phyloP scores from a whole-genome alignment of 768 basidiomycete genomes.

The Boletellus emodensis region DNA sequence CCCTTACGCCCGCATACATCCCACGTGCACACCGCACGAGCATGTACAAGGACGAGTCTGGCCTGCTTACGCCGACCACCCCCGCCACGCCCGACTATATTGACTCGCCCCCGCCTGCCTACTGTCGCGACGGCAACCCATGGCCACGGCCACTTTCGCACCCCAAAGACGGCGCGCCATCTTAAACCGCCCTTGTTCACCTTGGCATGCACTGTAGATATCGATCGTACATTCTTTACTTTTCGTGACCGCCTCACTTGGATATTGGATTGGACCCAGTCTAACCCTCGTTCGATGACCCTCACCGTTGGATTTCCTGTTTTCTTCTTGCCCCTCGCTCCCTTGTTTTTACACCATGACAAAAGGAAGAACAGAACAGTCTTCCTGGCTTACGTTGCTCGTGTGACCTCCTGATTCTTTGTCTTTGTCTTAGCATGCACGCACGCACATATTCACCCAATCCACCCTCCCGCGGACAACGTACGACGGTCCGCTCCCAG shows the following conservation, averaged over 20 bases:
- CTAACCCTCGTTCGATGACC: neutral
- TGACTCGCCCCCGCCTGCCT: constrained; percentile 28
- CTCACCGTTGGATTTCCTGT: neutral
- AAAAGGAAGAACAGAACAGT: no score
- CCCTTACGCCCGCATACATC: neutral
- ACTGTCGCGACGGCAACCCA: constrained; percentile 12
- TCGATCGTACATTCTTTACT: neutral
- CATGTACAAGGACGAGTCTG: constrained; percentile 18
- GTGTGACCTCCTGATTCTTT: no score
- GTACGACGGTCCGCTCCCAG: no score
- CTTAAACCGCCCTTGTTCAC: neutral
- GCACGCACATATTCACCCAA: no score
- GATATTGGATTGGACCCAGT: neutral
- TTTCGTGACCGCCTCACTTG: neutral
- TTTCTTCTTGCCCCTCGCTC: neutral
- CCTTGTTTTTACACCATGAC: neutral
- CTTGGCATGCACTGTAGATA: constrained; percentile 1
- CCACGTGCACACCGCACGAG: constrained; percentile 11
- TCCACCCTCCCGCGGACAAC: no score
- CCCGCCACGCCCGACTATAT: constrained; percentile 12
- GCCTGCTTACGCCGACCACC: constrained; percentile 15
- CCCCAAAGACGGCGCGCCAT: neutral
- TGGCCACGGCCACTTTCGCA: neutral
- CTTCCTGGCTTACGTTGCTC: no score
- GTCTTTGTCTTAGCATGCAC: no score